phyloP scores from a whole-genome alignment of 2,329 filamentous ascomycete species.

The Hirsutella thompsonii region DNA sequence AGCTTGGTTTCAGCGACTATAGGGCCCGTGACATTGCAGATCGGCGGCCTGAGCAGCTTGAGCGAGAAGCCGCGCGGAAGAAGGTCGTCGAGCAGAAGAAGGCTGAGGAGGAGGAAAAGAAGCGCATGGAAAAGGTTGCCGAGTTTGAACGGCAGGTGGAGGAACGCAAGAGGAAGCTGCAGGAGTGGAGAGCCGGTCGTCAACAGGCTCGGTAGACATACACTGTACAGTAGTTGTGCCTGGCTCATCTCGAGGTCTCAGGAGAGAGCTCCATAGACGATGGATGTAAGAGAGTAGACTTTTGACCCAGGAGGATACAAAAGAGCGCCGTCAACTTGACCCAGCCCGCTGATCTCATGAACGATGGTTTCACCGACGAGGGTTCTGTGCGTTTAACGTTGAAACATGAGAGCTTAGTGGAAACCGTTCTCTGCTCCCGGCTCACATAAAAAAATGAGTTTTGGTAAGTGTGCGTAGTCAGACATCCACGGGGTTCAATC shows the following conservation, averaged over 20 bases:
- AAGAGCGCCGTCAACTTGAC: no score
- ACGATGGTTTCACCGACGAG: no score
- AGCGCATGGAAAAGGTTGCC: conserved; percentile 39
- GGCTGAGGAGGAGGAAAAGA: conserved; percentile 36
- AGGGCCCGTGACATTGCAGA: conserved; percentile 86
- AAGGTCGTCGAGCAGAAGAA: conserved; percentile 38
- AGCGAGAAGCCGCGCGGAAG: conserved; percentile 59
- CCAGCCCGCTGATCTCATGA: no score
- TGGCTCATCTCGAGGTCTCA: neutral
- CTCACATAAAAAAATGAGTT: no score
- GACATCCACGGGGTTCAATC: no score
- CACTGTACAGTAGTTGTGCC: neutral
- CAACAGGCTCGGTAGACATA: conserved; percentile 7
- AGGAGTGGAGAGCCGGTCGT: conserved; percentile 30
- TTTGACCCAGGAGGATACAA: no score
- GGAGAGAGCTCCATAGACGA: no score
- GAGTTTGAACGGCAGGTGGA: conserved; percentile 47
- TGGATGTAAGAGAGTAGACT: neutral
- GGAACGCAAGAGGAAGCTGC: conserved; percentile 33
- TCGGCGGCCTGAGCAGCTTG: conserved; percentile 74
- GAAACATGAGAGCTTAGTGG: no score
- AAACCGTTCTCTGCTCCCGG: no score
- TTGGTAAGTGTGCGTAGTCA: no score
- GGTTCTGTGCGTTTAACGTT: no score
- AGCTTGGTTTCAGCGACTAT: conserved; percentile 79